These are phyloP conservation scores for Arabidopsis lyrata DNA, from an alignment of 441 rosid species.

Conservation along the genomic window DNA sequence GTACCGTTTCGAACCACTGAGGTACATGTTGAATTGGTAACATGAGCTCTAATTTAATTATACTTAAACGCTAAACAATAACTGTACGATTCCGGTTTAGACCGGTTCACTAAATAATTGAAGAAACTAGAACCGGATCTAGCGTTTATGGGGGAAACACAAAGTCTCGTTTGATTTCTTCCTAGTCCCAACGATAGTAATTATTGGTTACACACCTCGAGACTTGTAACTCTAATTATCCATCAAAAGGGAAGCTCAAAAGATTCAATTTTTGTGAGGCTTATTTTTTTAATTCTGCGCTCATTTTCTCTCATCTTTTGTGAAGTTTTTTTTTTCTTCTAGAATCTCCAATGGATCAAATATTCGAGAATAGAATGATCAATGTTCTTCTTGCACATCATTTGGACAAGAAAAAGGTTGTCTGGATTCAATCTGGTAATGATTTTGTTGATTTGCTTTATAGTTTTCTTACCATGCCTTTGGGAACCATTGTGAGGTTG, in stretches of 20 bases:
- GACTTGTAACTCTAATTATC: too few species aligned
- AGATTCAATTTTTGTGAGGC: neutral
- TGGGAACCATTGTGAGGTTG: neutral
- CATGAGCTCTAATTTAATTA: too few species aligned
- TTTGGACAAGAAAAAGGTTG: neutral
- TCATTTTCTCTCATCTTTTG: neutral
- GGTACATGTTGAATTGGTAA: too few species aligned
- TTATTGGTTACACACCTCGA: too few species aligned
- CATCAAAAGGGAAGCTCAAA: neutral
- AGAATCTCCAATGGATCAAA: conserved; percentile 8
- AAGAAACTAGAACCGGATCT: too few species aligned
- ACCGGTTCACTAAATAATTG: too few species aligned
- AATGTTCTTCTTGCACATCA: conserved; percentile 9
- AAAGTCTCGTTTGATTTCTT: too few species aligned
- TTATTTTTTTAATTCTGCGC: neutral
- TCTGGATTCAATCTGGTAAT: conserved; percentile 16
- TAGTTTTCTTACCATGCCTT: conserved; percentile 20
- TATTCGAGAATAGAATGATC: conserved; percentile 2
- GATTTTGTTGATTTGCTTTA: conserved; percentile 39
- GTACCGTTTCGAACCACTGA: too few species aligned
- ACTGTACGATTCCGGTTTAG: too few species aligned
- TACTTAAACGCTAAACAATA: too few species aligned
- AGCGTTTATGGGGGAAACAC: too few species aligned
- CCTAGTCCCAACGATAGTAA: too few species aligned
- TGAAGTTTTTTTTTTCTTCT: neutral